Evolutionary conservation across 306 rosid genomes (phyloP).

Genomic region (Cicer pinnatifidum): DNA sequence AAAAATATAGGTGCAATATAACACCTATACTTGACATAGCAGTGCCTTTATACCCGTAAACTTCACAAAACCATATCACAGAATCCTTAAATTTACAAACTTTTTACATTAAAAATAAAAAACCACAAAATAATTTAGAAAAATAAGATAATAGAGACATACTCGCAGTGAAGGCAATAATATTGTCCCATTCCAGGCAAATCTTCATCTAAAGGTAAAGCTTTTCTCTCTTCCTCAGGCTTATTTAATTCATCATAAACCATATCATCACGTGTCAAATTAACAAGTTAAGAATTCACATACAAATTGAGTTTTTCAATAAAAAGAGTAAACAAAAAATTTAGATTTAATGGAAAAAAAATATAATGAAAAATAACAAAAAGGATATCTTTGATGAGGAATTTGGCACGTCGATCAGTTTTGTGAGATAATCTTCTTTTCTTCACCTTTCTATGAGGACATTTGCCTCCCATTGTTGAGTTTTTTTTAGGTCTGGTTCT

Average conservation of each 20-base stretch:
- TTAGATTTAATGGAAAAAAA: not conserved
- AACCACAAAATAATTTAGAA: too few relatives aligned
- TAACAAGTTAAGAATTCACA: conserved; percentile 55
- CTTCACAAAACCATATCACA: not conserved
- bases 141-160: conserved; percentile 16
- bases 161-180: conserved; percentile 92
- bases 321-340: not conserved
- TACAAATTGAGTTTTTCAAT: not conserved
- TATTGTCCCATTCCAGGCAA: conserved; percentile 96
- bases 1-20: too few relatives aligned
- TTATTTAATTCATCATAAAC: conserved; percentile 68
- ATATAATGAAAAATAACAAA: not conserved
- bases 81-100: not conserved
- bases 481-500: conserved; percentile 7
- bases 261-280: conserved; percentile 74
- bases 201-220: conserved; percentile 82
- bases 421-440: conserved; percentile 88
- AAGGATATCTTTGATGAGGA: conserved; percentile 79
- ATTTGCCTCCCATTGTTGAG: conserved; percentile 85
- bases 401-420: conserved; percentile 71
- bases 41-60: not conserved
- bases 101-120: too few relatives aligned
- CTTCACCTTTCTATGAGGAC: conserved; percentile 87
- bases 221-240: conserved; percentile 50
- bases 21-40: not conserved